A percentile compares a stretch with the other conserved stretches of the same genome.
Evolutionary conservation across 306 rosid genomes (phyloP).

Genomic region (Betula pendula): DNA sequence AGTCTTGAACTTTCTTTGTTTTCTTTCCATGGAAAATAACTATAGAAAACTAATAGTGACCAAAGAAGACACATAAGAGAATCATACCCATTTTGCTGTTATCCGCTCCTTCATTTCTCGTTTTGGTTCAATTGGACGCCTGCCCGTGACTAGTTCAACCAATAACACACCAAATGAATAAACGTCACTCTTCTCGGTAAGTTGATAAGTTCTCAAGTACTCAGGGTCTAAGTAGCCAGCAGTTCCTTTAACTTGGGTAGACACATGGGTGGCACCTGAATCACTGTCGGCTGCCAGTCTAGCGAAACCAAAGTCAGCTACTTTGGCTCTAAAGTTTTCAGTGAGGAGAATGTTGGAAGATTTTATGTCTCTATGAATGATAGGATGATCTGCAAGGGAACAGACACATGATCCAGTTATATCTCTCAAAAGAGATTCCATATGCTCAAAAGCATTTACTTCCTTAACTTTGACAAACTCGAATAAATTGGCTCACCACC

Average conservation of each 20-base stretch:
- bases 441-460: slow-evolving; percentile 4
- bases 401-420: slow-evolving; percentile 14
- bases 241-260: slow-evolving; percentile 96
- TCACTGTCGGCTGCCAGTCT: slow-evolving; percentile 85
- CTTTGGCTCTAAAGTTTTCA: slow-evolving; percentile 82
- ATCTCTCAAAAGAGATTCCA: slow-evolving; percentile 20
- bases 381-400: slow-evolving; percentile 76
- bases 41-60: neutral
- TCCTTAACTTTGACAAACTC: neutral
- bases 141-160: slow-evolving; percentile 88
- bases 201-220: slow-evolving; percentile 87
- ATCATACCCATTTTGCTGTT: slow-evolving; percentile 80
- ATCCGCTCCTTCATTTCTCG: slow-evolving; percentile 70
- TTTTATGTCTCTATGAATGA: slow-evolving; percentile 93
- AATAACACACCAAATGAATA: slow-evolving; percentile 91
- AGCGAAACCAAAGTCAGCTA: slow-evolving; percentile 96
- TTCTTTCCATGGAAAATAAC: neutral
- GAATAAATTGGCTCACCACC: slow-evolving; percentile 15
- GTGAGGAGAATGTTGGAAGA: slow-evolving; percentile 94
- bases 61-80: slow-evolving; percentile 20
- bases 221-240: slow-evolving; percentile 99
- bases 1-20: neutral
- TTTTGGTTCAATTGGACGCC: slow-evolving; percentile 96
- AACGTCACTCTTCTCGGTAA: slow-evolving; percentile 96
- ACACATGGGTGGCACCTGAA: slow-evolving; percentile 86